These are phyloP conservation scores for Claviceps sp. DNA, from an alignment of 2,329 filamentous ascomycete genomes.

Conservation along the genomic window DNA sequence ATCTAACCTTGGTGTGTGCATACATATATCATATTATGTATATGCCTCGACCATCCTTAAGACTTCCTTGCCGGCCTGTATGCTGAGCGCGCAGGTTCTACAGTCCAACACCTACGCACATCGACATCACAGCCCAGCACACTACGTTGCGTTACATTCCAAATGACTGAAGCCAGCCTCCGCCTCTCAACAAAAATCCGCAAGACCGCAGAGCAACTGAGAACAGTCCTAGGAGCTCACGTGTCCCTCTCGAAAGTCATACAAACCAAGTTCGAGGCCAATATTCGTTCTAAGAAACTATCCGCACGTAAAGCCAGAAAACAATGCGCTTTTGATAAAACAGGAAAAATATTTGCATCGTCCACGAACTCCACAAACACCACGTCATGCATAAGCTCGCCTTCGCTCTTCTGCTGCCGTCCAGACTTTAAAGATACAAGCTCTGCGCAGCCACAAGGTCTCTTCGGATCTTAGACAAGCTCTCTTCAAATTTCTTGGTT, in stretches of 20 bases:
- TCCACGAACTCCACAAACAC: slow-evolving; percentile 3
- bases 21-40: too few relatives aligned
- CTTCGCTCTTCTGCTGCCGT: too few relatives aligned
- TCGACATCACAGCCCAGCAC: neutral
- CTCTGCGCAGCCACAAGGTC: slow-evolving; percentile 94
- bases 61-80: neutral
- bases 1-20: too few relatives aligned
- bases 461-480: slow-evolving; percentile 71
- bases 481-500: slow-evolving; percentile 79
- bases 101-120: neutral
- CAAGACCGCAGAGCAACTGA: neutral
- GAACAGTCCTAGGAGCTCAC: neutral
- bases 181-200: neutral
- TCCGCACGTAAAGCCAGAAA: neutral
- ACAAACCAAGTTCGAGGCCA: neutral
- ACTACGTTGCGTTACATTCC: too few relatives aligned
- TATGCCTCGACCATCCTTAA: neutral
- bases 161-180: too few relatives aligned
- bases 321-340: neutral
- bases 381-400: neutral
- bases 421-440: slow-evolving; percentile 60
- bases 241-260: neutral
- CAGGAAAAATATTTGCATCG: neutral
- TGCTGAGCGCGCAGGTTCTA: neutral
- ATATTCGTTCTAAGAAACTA: neutral